These are phyloP conservation scores for Coffea eugenioides DNA, from an alignment of 257 asterid genomes.

Conservation along the genomic window DNA sequence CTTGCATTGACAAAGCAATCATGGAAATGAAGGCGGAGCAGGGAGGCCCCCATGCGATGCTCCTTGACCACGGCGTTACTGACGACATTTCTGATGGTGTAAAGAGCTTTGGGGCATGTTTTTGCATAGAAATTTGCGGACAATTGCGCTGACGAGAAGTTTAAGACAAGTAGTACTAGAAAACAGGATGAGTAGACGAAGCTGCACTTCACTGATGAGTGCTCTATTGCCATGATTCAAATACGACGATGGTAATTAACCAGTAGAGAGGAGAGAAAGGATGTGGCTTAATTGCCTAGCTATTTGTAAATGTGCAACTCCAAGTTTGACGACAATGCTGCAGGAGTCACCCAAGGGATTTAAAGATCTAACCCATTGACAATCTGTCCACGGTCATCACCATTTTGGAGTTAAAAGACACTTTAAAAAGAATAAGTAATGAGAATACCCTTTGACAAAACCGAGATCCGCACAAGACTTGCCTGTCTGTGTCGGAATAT, in stretches of 20 bases:
- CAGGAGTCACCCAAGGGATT: neutral
- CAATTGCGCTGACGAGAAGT: conserved; percentile 24
- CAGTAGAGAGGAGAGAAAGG: neutral
- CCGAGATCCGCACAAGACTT: too few species aligned
- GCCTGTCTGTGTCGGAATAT: too few species aligned
- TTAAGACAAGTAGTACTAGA: conserved; percentile 5
- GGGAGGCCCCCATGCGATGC: conserved; percentile 63
- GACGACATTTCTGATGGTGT: conserved; percentile 38
- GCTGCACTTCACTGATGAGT: neutral
- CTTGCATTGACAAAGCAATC: conserved; percentile 70
- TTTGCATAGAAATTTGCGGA: conserved; percentile 35
- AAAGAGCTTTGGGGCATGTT: conserved; percentile 52
- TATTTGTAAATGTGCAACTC: neutral
- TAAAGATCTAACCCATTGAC: neutral
- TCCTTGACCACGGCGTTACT: conserved; percentile 40
- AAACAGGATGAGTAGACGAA: neutral
- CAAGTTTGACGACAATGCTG: neutral
- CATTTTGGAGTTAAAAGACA: neutral
- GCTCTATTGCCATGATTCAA: conserved; percentile 12
- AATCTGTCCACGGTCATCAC: neutral
- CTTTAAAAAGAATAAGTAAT: neutral
- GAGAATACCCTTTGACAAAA: neutral
- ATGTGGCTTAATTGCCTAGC: neutral
- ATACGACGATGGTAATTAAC: neutral
- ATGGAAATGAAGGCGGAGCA: conserved; percentile 72